Evolutionary conservation across 2,329 filamentous ascomycete species (phyloP).

Genomic region (Trichoderma cornu-damae): DNA sequence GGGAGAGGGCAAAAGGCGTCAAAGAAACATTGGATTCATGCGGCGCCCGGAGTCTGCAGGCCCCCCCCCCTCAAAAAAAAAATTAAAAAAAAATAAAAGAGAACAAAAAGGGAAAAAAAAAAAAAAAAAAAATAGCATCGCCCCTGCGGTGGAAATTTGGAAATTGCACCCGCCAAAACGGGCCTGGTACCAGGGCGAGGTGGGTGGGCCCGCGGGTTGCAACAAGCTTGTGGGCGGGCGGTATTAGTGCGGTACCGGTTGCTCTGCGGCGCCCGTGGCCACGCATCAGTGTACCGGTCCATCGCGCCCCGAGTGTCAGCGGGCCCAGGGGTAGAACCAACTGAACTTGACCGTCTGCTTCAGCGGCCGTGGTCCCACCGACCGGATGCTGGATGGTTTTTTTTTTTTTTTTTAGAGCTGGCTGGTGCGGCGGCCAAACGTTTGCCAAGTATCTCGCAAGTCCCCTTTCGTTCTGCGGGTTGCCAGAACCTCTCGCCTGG

Average conservation of each 20-base stretch:
- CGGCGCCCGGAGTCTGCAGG: not conserved
- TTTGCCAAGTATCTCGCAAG: not conserved
- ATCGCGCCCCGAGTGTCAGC: not conserved
- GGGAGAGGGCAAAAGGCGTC: too few species aligned
- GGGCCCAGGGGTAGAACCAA: conserved; percentile 15
- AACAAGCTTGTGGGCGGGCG: not conserved
- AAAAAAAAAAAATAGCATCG: conserved; percentile 6
- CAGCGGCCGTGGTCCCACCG: not conserved
- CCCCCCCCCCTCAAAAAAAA: too few species aligned
- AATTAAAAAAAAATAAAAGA: too few species aligned
- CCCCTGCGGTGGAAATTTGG: conserved; percentile 7
- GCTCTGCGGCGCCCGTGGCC: not conserved
- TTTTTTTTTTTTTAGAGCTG: conserved; percentile 17
- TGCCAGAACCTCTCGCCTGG: not conserved
- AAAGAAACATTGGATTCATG: conserved; percentile 15
- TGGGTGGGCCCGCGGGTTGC: conserved; percentile 2
- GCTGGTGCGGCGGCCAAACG: conserved; percentile 13
- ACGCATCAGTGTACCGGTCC: conserved; percentile 8
- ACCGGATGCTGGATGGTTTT: conserved; percentile 14
- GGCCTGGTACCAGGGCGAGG: conserved; percentile 9
- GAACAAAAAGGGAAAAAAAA: too few species aligned
- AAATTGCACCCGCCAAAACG: conserved; percentile 18
- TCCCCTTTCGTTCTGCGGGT: not conserved
- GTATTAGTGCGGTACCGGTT: conserved; percentile 2
- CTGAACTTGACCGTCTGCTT: not conserved